Conservation (phyloP, 2,329 filamentous ascomycete genomes). For the Venturia effusa region DNA sequence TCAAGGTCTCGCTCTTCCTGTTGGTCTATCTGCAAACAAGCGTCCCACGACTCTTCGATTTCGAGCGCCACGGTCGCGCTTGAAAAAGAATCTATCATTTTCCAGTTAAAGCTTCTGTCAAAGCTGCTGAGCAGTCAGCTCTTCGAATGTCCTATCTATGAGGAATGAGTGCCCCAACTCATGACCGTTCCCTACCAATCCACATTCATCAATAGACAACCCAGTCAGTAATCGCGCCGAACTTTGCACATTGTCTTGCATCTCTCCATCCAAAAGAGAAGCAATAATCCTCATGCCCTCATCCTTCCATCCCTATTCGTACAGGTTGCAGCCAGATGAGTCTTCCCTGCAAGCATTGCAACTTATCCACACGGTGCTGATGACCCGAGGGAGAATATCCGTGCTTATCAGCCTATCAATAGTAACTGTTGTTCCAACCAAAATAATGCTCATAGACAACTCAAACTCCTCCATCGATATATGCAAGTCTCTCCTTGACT, state of each 20-base stretch:
- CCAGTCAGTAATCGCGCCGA: too few species aligned
- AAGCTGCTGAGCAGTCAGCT: too few species aligned
- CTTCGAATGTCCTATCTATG: not conserved
- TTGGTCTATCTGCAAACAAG: too few species aligned
- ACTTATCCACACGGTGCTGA: not conserved
- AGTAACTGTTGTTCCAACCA: not conserved
- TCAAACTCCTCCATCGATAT: slow-evolving; percentile 23
- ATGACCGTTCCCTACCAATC: too few species aligned
- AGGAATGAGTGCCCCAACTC: too few species aligned
- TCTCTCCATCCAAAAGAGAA: not conserved
- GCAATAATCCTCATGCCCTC: not conserved
- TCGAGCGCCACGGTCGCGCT: too few species aligned
- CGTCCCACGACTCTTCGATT: too few species aligned
- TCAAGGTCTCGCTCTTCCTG: too few species aligned
- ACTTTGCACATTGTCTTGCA: too few species aligned
- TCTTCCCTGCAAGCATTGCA: not conserved
- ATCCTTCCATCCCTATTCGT: not conserved
- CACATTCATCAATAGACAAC: too few species aligned
- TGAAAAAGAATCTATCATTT: too few species aligned
- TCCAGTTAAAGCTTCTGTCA: too few species aligned
- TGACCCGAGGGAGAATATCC: not conserved
- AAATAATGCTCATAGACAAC: not conserved
- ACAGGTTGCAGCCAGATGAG: not conserved
- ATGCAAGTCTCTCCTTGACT: slow-evolving; percentile 28
- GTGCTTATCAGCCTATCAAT: not conserved